Base-by-base conservation (phyloP, 257 asterid genomes). In the Mentha longifolia region DNA sequence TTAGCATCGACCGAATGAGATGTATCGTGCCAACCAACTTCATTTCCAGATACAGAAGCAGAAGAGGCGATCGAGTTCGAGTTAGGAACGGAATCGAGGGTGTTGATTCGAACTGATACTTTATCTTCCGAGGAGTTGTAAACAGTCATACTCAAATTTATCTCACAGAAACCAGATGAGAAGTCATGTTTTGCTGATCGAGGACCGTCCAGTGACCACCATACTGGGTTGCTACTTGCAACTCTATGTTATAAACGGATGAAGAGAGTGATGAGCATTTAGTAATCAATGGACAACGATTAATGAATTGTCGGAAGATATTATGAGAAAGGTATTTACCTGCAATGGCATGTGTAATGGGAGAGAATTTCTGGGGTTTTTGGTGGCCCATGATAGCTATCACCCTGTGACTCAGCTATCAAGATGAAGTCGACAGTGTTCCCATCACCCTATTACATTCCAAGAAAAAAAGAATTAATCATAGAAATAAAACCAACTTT, bases 181-280 rank as follows among this genome's bases (percentile, higher is more conserved):
- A 95, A 95, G 79, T 92, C 84, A 16, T 92, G 95, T 20, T 73
- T 80, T 41, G 87, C 74, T 14, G 83, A 78, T 50, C 80, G 83
- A 4, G 95, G 97, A 22, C 99, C 88, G 25, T 87, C 88, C 75
- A 95, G 77, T 64, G 82, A 77, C 97, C 98, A 95, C 90, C 95
- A 80, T 77, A 95, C 74, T 1, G 98, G 99, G 85, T 88, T 83
- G 72, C 81, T 74, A 68, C 84, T 82, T 9, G 83, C 79, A 39
- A 90, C 73, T 72, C 98, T 95, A 64, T 39, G 54, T 54, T 9
- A 57, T 41, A 19, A 72, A 56, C 22, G 69, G 59, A 60, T 13
- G 35, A 50, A 54, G 37, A 35, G 45, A 30, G 39, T 11, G 41
- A 63, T 52, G 61, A 61, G 69, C 65, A 51, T 15, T 10, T 9